A percentile compares a stretch with the other conserved stretches of the same genome.
These are phyloP conservation scores for Aspergillus terreus DNA, from an alignment of 2,329 filamentous ascomycete genomes.

Conservation along the genomic window DNA sequence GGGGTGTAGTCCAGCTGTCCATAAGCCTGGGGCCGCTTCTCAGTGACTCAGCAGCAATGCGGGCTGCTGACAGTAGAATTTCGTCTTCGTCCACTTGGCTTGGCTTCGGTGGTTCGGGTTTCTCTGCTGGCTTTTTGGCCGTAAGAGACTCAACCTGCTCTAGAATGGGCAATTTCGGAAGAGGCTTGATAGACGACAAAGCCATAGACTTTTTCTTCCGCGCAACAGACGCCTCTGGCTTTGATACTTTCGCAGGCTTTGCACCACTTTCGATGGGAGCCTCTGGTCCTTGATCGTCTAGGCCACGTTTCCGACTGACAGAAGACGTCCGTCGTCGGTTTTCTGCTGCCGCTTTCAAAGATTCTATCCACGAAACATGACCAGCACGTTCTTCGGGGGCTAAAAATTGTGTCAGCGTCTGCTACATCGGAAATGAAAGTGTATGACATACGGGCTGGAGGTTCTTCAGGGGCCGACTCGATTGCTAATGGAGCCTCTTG, in stretches of 20 bases:
- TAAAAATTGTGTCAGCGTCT: slow-evolving; percentile 4
- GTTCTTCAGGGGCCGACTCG: no score
- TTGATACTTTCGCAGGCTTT: slow-evolving; percentile 24
- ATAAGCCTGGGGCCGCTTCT: slow-evolving; percentile 33
- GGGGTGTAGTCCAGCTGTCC: slow-evolving; percentile 20
- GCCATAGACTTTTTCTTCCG: slow-evolving; percentile 24
- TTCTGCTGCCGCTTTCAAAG: slow-evolving; percentile 20
- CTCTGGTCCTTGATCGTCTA: slow-evolving; percentile 18
- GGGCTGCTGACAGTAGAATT: slow-evolving; percentile 38
- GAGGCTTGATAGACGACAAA: slow-evolving; percentile 26
- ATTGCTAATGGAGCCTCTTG: no score
- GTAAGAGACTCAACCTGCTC: slow-evolving; percentile 27
- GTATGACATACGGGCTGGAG: no score
- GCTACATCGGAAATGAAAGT: neutral
- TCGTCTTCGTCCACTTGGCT: slow-evolving; percentile 40
- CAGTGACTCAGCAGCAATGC: slow-evolving; percentile 39
- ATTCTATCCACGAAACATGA: slow-evolving; percentile 16
- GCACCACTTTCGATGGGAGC: slow-evolving; percentile 10
- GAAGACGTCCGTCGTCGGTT: slow-evolving; percentile 19
- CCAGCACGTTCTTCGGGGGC: slow-evolving; percentile 6
- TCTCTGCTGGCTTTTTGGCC: slow-evolving; percentile 19
- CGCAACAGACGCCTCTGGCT: slow-evolving; percentile 13
- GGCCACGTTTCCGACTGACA: slow-evolving; percentile 26
- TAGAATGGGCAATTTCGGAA: slow-evolving; percentile 34
- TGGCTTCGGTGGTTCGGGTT: slow-evolving; percentile 18